These are phyloP conservation scores for Taiozyma sp. DNA, from an alignment of 1,139 yeast genomes.

Conservation along the genomic window DNA sequence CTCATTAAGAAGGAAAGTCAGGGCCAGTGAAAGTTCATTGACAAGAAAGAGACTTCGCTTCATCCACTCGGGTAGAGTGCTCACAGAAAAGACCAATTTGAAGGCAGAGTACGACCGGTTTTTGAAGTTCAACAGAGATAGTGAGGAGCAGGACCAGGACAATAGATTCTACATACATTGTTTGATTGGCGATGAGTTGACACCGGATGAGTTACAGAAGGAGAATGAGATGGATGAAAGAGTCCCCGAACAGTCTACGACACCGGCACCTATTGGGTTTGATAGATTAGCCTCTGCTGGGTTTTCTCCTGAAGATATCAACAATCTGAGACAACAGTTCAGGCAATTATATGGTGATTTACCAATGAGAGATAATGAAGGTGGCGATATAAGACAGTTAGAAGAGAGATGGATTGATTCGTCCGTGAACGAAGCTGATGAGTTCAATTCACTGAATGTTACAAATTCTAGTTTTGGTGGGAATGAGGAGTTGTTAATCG, in stretches of 20 bases:
- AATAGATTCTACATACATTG: conserved; percentile 64
- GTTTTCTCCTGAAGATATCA: conserved; percentile 71
- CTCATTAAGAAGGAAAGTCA: conserved; percentile 41
- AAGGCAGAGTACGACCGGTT: conserved; percentile 28
- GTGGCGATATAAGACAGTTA: conserved; percentile 48
- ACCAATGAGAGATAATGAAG: conserved; percentile 20
- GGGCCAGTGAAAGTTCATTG: conserved; percentile 32
- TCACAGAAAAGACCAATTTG: conserved; percentile 57
- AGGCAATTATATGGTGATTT: conserved; percentile 56
- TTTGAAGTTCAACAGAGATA: conserved; percentile 15
- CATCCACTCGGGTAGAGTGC: conserved; percentile 69
- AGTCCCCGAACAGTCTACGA: conserved; percentile 42
- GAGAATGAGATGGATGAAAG: conserved; percentile 59
- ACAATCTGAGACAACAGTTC: conserved; percentile 70
- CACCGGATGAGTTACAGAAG: conserved; percentile 51
- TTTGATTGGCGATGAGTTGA: conserved; percentile 68
- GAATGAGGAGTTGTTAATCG: conserved; percentile 59
- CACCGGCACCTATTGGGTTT: conserved; percentile 81
- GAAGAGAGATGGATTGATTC: conserved; percentile 93
- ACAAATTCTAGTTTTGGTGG: conserved; percentile 31
- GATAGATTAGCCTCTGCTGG: conserved; percentile 83
- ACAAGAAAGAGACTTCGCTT: conserved; percentile 53
- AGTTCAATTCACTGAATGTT: conserved; percentile 28
- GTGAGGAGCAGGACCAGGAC: conserved; percentile 5
- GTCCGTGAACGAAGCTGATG: conserved; percentile 50